Base-by-base conservation (phyloP, 1,284 basidiomycete species). In the Cutaneotrichosporon mucoides region DNA sequence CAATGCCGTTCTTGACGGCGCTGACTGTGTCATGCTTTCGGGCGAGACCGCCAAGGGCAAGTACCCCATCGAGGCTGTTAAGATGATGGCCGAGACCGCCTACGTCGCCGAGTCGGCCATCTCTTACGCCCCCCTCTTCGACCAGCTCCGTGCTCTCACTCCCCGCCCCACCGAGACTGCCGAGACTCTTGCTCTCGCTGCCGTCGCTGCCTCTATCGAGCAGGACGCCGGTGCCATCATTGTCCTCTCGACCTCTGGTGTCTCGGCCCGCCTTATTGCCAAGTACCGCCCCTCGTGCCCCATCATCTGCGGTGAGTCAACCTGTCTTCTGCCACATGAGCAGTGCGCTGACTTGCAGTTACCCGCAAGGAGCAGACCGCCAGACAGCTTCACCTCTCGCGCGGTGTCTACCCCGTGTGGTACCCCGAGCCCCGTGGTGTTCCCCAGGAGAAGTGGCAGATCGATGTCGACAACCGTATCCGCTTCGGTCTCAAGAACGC, bases 71-170 rank as follows among this genome's bases (percentile, higher is more conserved):
- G 86, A 93, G 78, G 92, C 95, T 59, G 93, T 96, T 68, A 84
- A 92, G 68, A 94, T 96, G 92, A 98, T 98, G 93, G 93, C 93
- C 52, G 94, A 98, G 83, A 96, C 92, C 6, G 96, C 93, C 73
- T 84, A 90, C 73, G 87, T 97, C 66, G 94, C 93, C 62, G 93
- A 98, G 81, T 85, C 87, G 55, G 89, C 94, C 40, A 91, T 94
- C 77, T 92, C 90, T 81, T 92, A 96, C 78, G 89, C 89, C 48
- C 89, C 92, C 62, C 81, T 96, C 60, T 95, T 90, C 74, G 90
- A 95, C 73, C 91, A 95, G 73, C 81, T 99, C 68, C 86, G 87
- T 61, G 79, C 83, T 51, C 83, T 89, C 64, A 88, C 90, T 62
- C 82, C 85, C 60, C 87, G 89, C 61, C 93, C 94, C 42, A 96